A percentile compares a stretch with the other conserved stretches of the same genome.
Evolutionary conservation across 305 asterid genomes (phyloP).

Genomic region (Fraxinus paxiana): DNA sequence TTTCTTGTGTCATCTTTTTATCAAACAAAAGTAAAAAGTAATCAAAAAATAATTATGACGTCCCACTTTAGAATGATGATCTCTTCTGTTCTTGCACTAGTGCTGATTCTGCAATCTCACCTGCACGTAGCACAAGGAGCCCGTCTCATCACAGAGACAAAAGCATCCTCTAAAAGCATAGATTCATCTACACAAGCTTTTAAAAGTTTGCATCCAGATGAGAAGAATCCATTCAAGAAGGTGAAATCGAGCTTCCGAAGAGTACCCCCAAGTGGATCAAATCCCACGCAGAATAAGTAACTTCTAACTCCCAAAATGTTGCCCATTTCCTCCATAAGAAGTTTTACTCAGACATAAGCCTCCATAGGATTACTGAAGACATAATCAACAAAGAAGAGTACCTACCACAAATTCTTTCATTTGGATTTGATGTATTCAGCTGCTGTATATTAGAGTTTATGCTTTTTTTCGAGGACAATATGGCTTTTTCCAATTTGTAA

Average conservation of each 20-base stretch:
- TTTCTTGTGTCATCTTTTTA: slow-evolving; percentile 8
- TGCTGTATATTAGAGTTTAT: slow-evolving; percentile 26
- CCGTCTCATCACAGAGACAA: slow-evolving; percentile 24
- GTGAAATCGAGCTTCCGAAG: slow-evolving; percentile 47
- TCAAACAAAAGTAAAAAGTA: neutral
- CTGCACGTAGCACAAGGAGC: slow-evolving; percentile 31
- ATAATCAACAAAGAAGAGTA: slow-evolving; percentile 17
- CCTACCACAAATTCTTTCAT: slow-evolving; percentile 19
- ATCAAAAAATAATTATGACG: slow-evolving; percentile 33
- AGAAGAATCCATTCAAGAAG: slow-evolving; percentile 47
- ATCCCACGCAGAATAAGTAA: slow-evolving; percentile 84
- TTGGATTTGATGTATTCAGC: slow-evolving; percentile 1
- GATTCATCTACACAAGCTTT: slow-evolving; percentile 35
- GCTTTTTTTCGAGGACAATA: slow-evolving; percentile 20
- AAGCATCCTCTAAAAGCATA: slow-evolving; percentile 1
- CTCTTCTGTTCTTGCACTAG: slow-evolving; percentile 35
- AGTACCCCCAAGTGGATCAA: slow-evolving; percentile 70
- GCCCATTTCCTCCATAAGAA: slow-evolving; percentile 24
- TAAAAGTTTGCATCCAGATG: slow-evolving; percentile 32
- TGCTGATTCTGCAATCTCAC: slow-evolving; percentile 33
- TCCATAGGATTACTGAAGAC: slow-evolving; percentile 29
- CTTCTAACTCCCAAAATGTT: slow-evolving; percentile 26
- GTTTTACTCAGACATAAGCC: slow-evolving; percentile 38
- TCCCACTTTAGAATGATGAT: slow-evolving; percentile 24
- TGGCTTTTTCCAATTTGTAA: slow-evolving; percentile 21